Evolutionary conservation across 495 filamentous ascomycete species (phyloP), one percentile per base, ranked within the genome.

Genomic region (Cercophora newfieldiana): DNA sequence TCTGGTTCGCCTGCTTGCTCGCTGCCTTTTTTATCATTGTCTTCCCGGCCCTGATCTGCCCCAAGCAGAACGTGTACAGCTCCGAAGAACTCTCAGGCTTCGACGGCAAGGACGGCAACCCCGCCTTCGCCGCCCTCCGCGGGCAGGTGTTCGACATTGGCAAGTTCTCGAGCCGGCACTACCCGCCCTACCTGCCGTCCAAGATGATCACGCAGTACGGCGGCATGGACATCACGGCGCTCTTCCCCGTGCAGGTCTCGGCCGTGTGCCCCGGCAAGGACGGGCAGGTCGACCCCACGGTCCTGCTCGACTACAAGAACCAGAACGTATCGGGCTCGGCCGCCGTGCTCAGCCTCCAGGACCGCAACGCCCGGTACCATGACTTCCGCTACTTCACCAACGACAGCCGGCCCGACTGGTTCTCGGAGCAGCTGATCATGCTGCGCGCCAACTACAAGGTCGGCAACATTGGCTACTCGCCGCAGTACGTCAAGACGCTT

Each of bases 201-300:
- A 86, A 88, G 62, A 74, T 83, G 5, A 75, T 97, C 54, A 80
- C 88, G 64, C 87, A 89, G 64, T 99, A 98, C 71, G 93, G 89
- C 56, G 95, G 95, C 49, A 72, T 86, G 19, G 95, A 98, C 70
- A 92, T 93, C 54, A 94, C 93, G 19, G 81, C 84, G 50, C 82
- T 99, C 16, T 99, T 99, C 79, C 95, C 95, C 0, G 83, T 99
- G 14, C 95, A 99, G 74, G 95, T 98, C 18, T 96, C 91, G 3
- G 92, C 94, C 37, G 81, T 98, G 44, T 99, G 95, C 77, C 85
- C 90, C 53, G 95, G 95, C 37, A 84, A 83, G 29, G 76, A 86
- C 59, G 91, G 91, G 24, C 22, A 44, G 51, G 66, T 70, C 82
- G 84, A 91, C 69, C 83, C 85, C 24, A 83, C 84, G 56, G 91